phyloP scores from a whole-genome alignment of 2,329 filamentous ascomycete genomes.

The Aspergillus alliaceus region DNA sequence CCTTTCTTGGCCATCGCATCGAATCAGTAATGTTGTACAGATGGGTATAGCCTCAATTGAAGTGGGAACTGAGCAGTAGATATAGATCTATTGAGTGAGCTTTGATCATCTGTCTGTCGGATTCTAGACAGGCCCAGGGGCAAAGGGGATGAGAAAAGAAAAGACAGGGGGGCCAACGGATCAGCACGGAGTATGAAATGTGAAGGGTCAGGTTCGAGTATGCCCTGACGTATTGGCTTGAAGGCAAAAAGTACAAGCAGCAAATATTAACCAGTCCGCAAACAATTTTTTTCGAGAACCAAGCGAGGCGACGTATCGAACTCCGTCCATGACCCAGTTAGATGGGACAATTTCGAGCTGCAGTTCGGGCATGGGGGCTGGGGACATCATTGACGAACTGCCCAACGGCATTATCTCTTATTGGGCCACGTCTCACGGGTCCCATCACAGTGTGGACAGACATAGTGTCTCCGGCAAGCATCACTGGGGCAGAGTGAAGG shows the following conservation, averaged over 20 bases:
- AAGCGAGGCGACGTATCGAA: constrained; percentile 39
- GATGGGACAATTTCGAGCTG: constrained; percentile 28
- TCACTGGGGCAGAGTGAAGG: constrained; percentile 29
- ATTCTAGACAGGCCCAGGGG: constrained; percentile 25
- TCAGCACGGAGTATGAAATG: constrained; percentile 20
- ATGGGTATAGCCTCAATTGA: constrained; percentile 7
- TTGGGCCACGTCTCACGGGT: constrained; percentile 45
- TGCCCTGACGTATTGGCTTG: constrained; percentile 28
- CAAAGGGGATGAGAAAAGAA: constrained; percentile 13
- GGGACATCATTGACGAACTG: constrained; percentile 36
- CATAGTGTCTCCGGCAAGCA: constrained; percentile 19
- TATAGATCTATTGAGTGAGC: constrained; percentile 22
- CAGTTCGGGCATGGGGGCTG: constrained; percentile 29
- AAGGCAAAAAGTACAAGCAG: constrained; percentile 24
- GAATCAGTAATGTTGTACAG: constrained; percentile 26
- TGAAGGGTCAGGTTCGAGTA: constrained; percentile 25
- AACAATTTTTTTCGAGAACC: constrained; percentile 27
- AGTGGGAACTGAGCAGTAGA: constrained; percentile 14
- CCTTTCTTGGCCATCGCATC: constrained; percentile 37
- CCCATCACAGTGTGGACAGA: constrained; percentile 26
- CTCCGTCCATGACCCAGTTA: constrained; percentile 28
- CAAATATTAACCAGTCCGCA: constrained; percentile 29
- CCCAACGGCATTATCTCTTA: constrained; percentile 30
- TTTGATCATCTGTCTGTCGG: constrained; percentile 27
- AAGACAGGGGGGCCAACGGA: constrained; percentile 20